phyloP scores from a whole-genome alignment of 2,329 filamentous ascomycete genomes.

The Penicillium rolfsii region DNA sequence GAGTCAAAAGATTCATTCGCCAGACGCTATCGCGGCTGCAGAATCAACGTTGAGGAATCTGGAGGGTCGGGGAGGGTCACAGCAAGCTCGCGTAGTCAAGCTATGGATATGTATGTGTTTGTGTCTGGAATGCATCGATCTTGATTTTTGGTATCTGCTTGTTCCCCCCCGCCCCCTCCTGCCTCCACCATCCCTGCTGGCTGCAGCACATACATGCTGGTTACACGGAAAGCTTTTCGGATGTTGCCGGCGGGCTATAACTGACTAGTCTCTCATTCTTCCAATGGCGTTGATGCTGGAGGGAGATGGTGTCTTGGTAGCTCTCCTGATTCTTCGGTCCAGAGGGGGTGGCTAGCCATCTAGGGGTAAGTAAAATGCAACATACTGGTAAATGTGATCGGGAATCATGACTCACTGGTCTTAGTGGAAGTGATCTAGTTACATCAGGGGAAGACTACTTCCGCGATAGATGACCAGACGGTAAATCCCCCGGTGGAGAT shows the following conservation, averaged over 20 bases:
- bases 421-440: not conserved
- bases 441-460: not conserved
- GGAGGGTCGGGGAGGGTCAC: not conserved
- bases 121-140: conserved; percentile 5
- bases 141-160: not conserved
- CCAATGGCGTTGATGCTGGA: not conserved
- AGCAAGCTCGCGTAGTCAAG: not conserved
- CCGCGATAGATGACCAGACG: not conserved
- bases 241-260: conserved; percentile 9
- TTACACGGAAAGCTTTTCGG: conserved; percentile 3
- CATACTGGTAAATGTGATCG: not conserved
- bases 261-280: not conserved
- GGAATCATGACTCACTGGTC: not conserved
- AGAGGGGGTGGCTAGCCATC: not conserved
- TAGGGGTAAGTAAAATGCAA: not conserved
- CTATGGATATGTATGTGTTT: not conserved
- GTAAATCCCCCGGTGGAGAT: not conserved
- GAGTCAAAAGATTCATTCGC: conserved; percentile 18
- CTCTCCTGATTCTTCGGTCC: not conserved
- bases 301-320: not conserved
- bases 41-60: not conserved
- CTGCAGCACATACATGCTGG: conserved; percentile 6
- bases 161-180: no score
- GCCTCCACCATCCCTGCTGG: not conserved
- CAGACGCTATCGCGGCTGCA: conserved; percentile 2